Evolutionary conservation across 768 basidiomycete genomes (phyloP).

Genomic region (Cytidiella melzeri): DNA sequence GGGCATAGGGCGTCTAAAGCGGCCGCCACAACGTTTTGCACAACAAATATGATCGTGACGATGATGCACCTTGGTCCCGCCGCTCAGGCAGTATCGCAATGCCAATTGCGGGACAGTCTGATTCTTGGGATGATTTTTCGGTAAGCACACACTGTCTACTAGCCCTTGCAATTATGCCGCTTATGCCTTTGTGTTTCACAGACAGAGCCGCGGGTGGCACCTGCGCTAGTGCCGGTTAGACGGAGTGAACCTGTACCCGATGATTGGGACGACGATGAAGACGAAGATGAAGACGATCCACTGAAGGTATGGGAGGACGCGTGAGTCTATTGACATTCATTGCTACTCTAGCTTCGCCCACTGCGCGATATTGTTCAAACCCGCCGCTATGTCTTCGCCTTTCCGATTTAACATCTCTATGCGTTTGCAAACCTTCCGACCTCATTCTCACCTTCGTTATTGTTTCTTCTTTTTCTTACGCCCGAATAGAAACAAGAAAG

Average conservation of each 20-base stretch:
- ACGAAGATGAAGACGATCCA: constrained; percentile 40
- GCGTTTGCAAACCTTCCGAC: neutral
- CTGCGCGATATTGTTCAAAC: neutral
- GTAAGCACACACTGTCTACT: constrained; percentile 3
- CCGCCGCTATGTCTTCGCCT: neutral
- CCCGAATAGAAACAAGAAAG: constrained; percentile 44
- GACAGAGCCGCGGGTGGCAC: neutral
- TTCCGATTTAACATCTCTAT: no score
- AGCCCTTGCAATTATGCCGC: neutral
- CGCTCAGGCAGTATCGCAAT: neutral
- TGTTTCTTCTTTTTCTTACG: neutral
- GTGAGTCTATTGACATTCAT: constrained; percentile 46
- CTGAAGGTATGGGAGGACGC: constrained; percentile 64
- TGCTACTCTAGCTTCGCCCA: neutral
- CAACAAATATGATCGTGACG: neutral
- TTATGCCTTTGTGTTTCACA: neutral
- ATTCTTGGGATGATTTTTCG: constrained; percentile 13
- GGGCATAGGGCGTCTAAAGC: neutral
- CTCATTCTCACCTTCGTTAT: neutral
- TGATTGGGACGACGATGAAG: constrained; percentile 58
- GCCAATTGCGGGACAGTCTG: constrained; percentile 9
- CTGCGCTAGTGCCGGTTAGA: neutral
- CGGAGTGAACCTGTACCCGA: constrained; percentile 29
- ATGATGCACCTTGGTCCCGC: neutral
- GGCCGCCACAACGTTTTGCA: neutral